Evolutionary conservation across 345 rosid genomes (phyloP).

Genomic region (Salix arbutifolia): DNA sequence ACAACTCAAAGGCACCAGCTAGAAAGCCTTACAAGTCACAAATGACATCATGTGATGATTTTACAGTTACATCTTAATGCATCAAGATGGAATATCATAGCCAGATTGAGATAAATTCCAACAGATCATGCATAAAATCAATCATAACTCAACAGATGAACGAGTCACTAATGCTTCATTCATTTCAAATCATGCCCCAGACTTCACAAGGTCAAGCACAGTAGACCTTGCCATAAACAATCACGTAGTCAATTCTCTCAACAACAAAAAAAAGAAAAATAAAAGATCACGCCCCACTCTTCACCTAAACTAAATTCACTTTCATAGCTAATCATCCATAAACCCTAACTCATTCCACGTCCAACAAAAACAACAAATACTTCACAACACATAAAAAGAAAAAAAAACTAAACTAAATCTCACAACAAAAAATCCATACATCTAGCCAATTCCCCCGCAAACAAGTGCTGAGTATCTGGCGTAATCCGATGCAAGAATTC

Average conservation of each 20-base stretch:
- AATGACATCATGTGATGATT: neutral
- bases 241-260: neutral
- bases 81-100: neutral
- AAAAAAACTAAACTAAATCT: neutral
- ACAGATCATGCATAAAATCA: neutral
- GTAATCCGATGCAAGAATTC: slow-evolving; percentile 83
- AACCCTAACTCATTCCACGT: neutral
- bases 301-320: neutral
- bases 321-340: neutral
- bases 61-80: neutral
- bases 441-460: slow-evolving; percentile 54
- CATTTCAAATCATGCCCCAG: neutral
- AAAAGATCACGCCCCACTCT: neutral
- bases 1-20: neutral
- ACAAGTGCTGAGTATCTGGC: slow-evolving; percentile 65
- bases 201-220: neutral
- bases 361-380: neutral
- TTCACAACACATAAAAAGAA: neutral
- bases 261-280: neutral
- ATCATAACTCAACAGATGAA: neutral
- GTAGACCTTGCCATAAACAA: neutral
- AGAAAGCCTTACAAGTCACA: neutral
- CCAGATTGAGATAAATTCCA: neutral
- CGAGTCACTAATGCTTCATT: neutral
- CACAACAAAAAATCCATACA: slow-evolving; percentile 36